These are phyloP conservation scores for Aspergillus bertholletiae DNA, from an alignment of 495 filamentous ascomycete genomes.

Conservation along the genomic window DNA sequence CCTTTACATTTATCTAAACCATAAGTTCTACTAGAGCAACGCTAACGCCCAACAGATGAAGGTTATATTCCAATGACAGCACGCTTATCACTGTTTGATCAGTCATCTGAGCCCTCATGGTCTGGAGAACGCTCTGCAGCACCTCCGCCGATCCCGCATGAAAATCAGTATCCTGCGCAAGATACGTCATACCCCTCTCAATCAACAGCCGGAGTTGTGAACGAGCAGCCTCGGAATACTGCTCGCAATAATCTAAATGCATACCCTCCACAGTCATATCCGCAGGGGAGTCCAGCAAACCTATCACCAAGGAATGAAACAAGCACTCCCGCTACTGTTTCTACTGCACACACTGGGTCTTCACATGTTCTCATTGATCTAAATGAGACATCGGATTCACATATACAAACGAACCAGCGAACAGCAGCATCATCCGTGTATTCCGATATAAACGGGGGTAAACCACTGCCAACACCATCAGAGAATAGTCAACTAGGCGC, in stretches of 20 bases:
- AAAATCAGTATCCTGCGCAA: neutral
- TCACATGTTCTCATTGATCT: slow-evolving; percentile 41
- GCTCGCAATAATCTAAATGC: neutral
- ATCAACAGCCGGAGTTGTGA: neutral
- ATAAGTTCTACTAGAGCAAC: neutral
- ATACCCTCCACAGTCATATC: neutral
- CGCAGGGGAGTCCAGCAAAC: slow-evolving; percentile 8
- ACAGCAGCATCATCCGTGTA: slow-evolving; percentile 13
- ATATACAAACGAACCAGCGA: slow-evolving; percentile 5
- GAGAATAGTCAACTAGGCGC: slow-evolving; percentile 4
- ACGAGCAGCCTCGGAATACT: slow-evolving; percentile 4
- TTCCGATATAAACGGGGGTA: slow-evolving; percentile 4
- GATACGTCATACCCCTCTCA: neutral
- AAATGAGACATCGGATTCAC: slow-evolving; percentile 15
- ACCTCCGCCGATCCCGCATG: neutral
- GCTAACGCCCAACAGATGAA: slow-evolving; percentile 27
- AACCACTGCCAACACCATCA: neutral
- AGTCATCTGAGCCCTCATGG: slow-evolving; percentile 25
- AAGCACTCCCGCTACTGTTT: slow-evolving; percentile 22
- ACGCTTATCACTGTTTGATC: slow-evolving; percentile 38
- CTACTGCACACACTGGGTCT: slow-evolving; percentile 28
- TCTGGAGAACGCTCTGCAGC: slow-evolving; percentile 10
- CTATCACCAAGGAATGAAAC: slow-evolving; percentile 20
- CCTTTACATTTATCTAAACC: neutral
- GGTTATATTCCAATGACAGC: slow-evolving; percentile 48